Conservation (phyloP, 441 rosid species). For the Syzygium syzygioides region DNA sequence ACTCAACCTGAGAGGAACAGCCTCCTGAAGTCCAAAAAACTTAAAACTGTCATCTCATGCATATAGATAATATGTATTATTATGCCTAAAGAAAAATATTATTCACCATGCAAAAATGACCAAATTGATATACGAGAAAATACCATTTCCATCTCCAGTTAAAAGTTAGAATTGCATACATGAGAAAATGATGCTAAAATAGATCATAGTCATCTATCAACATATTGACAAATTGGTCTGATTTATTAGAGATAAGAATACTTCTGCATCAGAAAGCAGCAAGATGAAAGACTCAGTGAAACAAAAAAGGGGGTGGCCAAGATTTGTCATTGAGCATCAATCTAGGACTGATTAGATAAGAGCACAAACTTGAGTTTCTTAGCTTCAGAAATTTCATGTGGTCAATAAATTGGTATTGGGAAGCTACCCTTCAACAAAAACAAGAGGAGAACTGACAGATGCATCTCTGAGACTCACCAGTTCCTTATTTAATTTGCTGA, state of each 20-base stretch:
- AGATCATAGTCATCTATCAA: background rate
- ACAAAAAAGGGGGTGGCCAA: background rate
- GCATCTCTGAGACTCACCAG: constrained; percentile 36
- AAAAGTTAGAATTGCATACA: background rate
- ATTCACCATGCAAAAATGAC: background rate
- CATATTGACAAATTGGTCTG: background rate
- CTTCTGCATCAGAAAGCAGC: background rate
- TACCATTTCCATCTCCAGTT: background rate
- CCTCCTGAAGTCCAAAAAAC: constrained; percentile 34
- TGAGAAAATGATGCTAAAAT: background rate
- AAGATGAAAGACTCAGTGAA: background rate
- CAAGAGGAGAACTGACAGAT: background rate
- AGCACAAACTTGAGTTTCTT: background rate
- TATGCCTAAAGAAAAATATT: background rate
- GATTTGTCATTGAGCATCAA: background rate
- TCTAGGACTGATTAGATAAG: background rate
- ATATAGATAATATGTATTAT: background rate
- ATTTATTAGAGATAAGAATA: background rate
- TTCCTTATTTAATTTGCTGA: constrained; percentile 31
- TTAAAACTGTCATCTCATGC: background rate
- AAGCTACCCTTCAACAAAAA: background rate
- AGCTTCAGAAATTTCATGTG: background rate
- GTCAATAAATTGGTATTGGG: background rate
- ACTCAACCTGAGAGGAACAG: constrained; percentile 70
- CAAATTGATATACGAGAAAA: background rate